Conservation (phyloP, 2,329 filamentous ascomycete species). For the Canariomyces notabilis region DNA sequence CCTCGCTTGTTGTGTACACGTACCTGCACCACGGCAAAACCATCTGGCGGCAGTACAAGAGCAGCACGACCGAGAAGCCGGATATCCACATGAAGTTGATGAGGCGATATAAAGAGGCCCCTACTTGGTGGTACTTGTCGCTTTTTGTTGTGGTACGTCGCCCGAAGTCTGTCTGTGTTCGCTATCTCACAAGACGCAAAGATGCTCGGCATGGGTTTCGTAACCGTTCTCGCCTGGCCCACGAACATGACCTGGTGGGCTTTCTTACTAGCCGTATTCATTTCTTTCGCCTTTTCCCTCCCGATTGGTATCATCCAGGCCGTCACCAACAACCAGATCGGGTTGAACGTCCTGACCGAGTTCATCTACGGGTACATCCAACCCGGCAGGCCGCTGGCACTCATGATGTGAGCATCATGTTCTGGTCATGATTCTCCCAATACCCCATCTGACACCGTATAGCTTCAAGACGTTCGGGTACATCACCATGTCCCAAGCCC, state of each 20-base stretch:
- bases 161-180: slow-evolving; percentile 1
- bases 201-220: slow-evolving; percentile 51
- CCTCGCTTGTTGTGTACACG: slow-evolving; percentile 64
- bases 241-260: slow-evolving; percentile 70
- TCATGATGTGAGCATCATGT: slow-evolving; percentile 57
- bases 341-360: slow-evolving; percentile 69
- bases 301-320: slow-evolving; percentile 67
- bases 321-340: slow-evolving; percentile 65
- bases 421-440: not conserved
- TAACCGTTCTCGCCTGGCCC: slow-evolving; percentile 54
- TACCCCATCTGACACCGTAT: not conserved
- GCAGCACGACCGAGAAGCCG: slow-evolving; percentile 54
- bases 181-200: slow-evolving; percentile 15
- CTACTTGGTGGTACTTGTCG: slow-evolving; percentile 58
- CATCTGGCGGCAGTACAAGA: slow-evolving; percentile 59
- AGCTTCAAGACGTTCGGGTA: slow-evolving; percentile 61
- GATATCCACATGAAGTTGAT: slow-evolving; percentile 62
- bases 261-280: slow-evolving; percentile 60
- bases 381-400: slow-evolving; percentile 63
- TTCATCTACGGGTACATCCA: slow-evolving; percentile 73
- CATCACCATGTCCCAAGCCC: slow-evolving; percentile 60
- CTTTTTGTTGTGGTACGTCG: slow-evolving; percentile 50
- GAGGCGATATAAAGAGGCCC: slow-evolving; percentile 58
- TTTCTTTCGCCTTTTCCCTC: slow-evolving; percentile 59
- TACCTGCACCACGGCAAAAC: slow-evolving; percentile 61